Evolutionary conservation across 2,329 filamentous ascomycete genomes (phyloP), one percentile per base, ranked within the genome.

Genomic region (Fusarium poae): DNA sequence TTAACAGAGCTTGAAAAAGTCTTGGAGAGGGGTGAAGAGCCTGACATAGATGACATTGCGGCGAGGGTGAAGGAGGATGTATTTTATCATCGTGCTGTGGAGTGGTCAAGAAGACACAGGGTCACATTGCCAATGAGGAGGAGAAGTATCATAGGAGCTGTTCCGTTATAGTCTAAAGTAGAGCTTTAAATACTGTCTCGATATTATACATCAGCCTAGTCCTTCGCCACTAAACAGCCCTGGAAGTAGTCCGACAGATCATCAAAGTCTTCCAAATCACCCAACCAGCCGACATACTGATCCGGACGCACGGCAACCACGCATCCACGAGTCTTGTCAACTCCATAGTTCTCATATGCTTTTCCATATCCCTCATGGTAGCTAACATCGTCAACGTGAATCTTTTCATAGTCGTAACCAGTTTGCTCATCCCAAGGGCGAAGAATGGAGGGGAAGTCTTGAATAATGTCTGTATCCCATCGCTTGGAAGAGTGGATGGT

Each of bases 221-320:
- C 13, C 10, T 1, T 21, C 34, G 40, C 21, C 18, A 51, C n/a
- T 3, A 51, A 21, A 13, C 48, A 51, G 2, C 48, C 48, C 12
- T 29, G 2, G 3, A 51, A 51, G 34, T 51, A 51, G 11, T 18
- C 3, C 4, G 13, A 4, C 8, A 53, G 2, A 15, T 53, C 50
- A 4, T 20, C 39, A 20, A 44, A 44, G 8, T 70, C 57, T 6
- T 71, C 64, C 15, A 70, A 15, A 6, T 65, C 65, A 0, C 68
- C 68, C 8, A 70, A 27, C 23, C 64, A 70, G 7, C 67, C 65
- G 37, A 92, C 84, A 77, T 92, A 89, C 73, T 91, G 88, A 79
- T 93, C 91, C 3, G 91, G 91, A 49, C 91, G 78, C 3, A 89
- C 80, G 2, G 90, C 79, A 2, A 91, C 84, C 5, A 88, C 77